Evolutionary conservation across 2,329 filamentous ascomycete genomes (phyloP), one percentile per base, ranked within the genome.

Genomic region (Colletotrichum coccodes): DNA sequence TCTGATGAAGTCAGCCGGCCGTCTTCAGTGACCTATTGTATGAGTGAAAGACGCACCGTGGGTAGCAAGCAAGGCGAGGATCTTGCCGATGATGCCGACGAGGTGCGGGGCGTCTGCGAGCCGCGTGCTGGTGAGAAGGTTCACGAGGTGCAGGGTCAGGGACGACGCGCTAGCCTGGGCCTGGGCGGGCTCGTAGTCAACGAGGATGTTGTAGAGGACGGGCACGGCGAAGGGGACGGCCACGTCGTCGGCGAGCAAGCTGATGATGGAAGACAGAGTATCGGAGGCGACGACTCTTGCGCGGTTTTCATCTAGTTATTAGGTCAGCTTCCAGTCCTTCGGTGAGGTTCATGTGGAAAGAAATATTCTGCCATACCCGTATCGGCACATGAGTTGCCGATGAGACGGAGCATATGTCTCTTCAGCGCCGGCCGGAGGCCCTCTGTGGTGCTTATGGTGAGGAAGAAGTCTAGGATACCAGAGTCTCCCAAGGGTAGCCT

Each of bases 311-410:
- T 91, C 88, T 87, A 1, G 16, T 3, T 0, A 1, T 7, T 8
- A 8, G 4, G 38, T 68, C 30, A 68, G 46, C 9, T 42, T 12
- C 9, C 11, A 28, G 8, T 16, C 12, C 12, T n/a, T 7, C 18
- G 21, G 18, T n/a, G n/a, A n/a, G n/a, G n/a, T n/a, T n/a, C n/a
- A n/a, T n/a, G n/a, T n/a, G n/a, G n/a, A n/a, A n/a, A n/a, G n/a
- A n/a, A 42, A 38, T 38, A 38, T 16, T 21, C 38, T 18, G 23
- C 23, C 75, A 63, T 75, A 86, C 86, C 84, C 71, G 86, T 87
- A 71, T 91, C 89, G 23, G 89, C 89, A 70, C 87, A 90, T 11
- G 87, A 86, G 75, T 91, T 91, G 16, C 89, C 89, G 18, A 89
- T 81, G 23, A 90, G 76, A 28, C 89, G 86, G 18, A 91, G 79